These are phyloP conservation scores for Curvularia sp. DNA, from an alignment of 2,329 filamentous ascomycete genomes.

Conservation along the genomic window DNA sequence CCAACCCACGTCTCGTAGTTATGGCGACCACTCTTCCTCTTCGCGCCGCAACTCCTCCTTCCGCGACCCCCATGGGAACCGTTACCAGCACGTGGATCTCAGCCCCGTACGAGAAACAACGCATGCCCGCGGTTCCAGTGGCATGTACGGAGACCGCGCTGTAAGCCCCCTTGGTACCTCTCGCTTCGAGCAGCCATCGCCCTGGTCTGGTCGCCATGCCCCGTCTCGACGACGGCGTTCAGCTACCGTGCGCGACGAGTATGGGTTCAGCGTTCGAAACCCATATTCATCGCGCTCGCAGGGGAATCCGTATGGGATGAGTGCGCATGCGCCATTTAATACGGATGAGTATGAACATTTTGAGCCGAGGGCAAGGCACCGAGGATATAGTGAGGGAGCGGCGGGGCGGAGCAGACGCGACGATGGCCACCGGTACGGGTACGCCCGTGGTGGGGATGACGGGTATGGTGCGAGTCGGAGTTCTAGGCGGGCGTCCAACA, in stretches of 20 bases:
- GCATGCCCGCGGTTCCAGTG: neutral
- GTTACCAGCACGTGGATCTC: neutral
- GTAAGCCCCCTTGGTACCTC: conserved; percentile 2
- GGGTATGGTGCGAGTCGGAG: neutral
- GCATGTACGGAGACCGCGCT: neutral
- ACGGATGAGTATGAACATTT: neutral
- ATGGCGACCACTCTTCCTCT: neutral
- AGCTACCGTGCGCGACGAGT: neutral
- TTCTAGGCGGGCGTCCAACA: neutral
- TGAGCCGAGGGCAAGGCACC: neutral
- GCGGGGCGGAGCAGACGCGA: neutral
- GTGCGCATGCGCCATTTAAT: neutral
- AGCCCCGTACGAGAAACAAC: neutral
- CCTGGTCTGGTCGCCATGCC: neutral
- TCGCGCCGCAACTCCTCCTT: neutral
- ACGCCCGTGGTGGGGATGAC: neutral
- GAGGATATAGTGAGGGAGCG: neutral
- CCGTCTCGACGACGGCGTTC: neutral
- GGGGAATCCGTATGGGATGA: neutral
- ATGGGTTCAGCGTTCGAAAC: neutral
- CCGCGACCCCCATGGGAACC: neutral
- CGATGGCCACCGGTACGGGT: neutral
- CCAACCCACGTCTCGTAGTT: neutral
- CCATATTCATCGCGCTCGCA: neutral
- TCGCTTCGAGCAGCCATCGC: neutral